phyloP scores from a whole-genome alignment of 257 asterid genomes.

The Capsicum baccatum region DNA sequence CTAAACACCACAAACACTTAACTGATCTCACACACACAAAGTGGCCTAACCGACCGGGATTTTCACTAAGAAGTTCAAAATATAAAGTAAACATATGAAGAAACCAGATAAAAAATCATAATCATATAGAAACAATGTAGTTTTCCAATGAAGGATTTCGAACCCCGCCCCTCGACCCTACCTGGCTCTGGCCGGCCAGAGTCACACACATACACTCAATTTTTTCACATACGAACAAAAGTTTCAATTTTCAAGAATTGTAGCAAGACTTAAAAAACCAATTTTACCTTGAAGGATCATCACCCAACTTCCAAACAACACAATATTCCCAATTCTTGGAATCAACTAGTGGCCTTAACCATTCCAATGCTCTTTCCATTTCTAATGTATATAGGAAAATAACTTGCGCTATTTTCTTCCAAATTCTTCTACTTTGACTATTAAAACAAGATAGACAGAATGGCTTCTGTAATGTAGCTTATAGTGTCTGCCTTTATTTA shows the following conservation, averaged over 20 bases:
- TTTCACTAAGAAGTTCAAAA: no score
- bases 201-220: constrained; percentile 21
- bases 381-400: constrained; percentile 40
- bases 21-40: background rate
- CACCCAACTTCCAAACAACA: constrained; percentile 80
- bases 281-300: constrained; percentile 77
- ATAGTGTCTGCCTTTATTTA: background rate
- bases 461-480: background rate
- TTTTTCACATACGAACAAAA: constrained; percentile 23
- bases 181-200: background rate
- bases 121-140: no score
- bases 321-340: constrained; percentile 69
- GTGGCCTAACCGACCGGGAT: no score
- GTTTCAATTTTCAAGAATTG: background rate
- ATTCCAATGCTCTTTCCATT: constrained; percentile 49
- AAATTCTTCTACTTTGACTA: constrained; percentile 7
- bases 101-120: no score
- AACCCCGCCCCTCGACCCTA: no score
- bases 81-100: no score
- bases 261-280: background rate
- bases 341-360: constrained; percentile 65
- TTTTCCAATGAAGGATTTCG: no score
- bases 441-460: background rate
- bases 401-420: constrained; percentile 26
- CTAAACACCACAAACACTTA: constrained; percentile 39